Conservation (phyloP, 768 basidiomycete species). For the Tricholoma matsutake region DNA sequence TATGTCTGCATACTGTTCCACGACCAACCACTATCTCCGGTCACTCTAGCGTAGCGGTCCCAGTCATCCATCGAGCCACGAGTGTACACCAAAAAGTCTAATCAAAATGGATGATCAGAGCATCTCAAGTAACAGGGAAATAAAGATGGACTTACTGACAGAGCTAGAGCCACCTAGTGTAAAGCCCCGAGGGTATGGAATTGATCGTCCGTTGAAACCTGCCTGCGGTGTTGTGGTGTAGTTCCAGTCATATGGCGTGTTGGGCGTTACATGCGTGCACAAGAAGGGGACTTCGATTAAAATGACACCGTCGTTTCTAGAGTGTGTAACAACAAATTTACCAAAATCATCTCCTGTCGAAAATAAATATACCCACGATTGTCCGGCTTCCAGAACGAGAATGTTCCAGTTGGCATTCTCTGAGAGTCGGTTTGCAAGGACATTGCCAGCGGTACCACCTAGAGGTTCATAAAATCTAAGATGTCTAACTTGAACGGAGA, state of each 20-base stretch:
- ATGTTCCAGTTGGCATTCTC: conserved; percentile 14
- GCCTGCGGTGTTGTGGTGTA: conserved; percentile 28
- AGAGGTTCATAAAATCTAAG: no score
- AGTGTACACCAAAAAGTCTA: conserved; percentile 32
- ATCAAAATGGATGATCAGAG: not conserved
- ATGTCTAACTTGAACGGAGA: no score
- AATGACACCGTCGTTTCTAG: conserved; percentile 11
- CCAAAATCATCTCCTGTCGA: not conserved
- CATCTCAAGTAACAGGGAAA: not conserved
- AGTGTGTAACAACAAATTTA: not conserved
- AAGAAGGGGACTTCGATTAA: conserved; percentile 13
- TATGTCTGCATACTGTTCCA: conserved; percentile 28
- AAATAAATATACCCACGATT: not conserved
- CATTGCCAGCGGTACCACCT: conserved; percentile 21
- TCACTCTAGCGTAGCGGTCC: conserved; percentile 26
- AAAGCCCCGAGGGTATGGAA: conserved; percentile 23
- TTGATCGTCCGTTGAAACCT: conserved; percentile 19
- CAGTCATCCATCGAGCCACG: conserved; percentile 31
- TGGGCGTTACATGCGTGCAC: conserved; percentile 10
- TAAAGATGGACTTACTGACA: conserved; percentile 18
- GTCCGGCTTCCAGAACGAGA: conserved; percentile 21
- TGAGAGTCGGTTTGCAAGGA: conserved; percentile 20
- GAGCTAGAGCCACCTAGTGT: conserved; percentile 30
- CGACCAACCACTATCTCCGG: conserved; percentile 31
- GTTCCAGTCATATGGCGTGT: conserved; percentile 28